phyloP scores from a whole-genome alignment of 495 filamentous ascomycete genomes.

The Penicillium salamii region DNA sequence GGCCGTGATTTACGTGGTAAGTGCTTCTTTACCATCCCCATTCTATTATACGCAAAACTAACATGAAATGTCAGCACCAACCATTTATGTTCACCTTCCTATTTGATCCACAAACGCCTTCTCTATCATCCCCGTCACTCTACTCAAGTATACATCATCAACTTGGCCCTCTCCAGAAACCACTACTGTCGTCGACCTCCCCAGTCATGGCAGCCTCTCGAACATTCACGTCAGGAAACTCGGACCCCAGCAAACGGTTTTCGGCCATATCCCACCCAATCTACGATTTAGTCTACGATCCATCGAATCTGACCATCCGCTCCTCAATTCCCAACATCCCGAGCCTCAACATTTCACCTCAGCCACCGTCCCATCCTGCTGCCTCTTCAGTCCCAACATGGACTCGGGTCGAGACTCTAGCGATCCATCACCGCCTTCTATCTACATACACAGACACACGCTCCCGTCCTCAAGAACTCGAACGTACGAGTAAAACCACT shows the following conservation, averaged over 20 bases:
- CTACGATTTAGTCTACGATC: conserved; percentile 86
- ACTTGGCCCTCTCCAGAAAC: conserved; percentile 71
- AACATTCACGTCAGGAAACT: conserved; percentile 34
- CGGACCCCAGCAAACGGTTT: conserved; percentile 28
- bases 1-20: conserved; percentile 68
- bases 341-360: conserved; percentile 39
- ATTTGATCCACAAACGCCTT: conserved; percentile 67
- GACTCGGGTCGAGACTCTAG: conserved; percentile 86
- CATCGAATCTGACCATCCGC: conserved; percentile 68
- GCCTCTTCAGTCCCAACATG: conserved; percentile 45
- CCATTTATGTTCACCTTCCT: conserved; percentile 93
- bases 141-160: conserved; percentile 83
- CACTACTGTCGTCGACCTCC: conserved; percentile 65
- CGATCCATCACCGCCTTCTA: conserved; percentile 82
- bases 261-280: conserved; percentile 48
- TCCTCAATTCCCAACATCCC: conserved; percentile 92
- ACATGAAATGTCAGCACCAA: conserved; percentile 46
- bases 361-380: conserved; percentile 44
- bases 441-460: conserved; percentile 67
- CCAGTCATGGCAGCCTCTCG: conserved; percentile 48
- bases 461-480: conserved; percentile 58
- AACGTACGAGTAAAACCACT: conserved; percentile 87
- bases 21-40: conserved; percentile 7
- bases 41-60: neutral
- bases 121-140: conserved; percentile 63